Percentiles rank a stretch among this genome's conserved stretches.
These are phyloP conservation scores for Kwoniella bestiolae DNA, from an alignment of 768 basidiomycete species.

Conservation along the genomic window DNA sequence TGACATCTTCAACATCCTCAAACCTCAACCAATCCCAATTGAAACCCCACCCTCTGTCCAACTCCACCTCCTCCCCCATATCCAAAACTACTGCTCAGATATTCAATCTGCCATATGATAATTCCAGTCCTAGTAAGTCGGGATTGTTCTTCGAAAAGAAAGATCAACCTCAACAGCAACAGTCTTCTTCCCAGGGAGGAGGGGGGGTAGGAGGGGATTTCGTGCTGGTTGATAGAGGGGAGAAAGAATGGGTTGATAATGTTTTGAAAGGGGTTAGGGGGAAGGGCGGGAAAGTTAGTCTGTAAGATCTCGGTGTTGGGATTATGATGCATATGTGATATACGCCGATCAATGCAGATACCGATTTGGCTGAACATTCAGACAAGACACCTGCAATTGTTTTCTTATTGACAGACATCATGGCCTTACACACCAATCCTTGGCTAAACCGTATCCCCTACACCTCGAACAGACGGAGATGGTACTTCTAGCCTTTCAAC, in stretches of 20 bases:
- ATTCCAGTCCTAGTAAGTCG: constrained; percentile 15
- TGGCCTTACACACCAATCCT: too few species aligned
- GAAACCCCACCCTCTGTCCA: constrained; percentile 18
- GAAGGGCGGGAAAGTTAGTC: constrained; percentile 33
- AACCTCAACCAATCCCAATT: background rate
- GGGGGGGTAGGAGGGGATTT: constrained; percentile 32
- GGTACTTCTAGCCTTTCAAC: too few species aligned
- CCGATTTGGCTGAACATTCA: too few species aligned
- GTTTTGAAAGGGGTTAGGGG: constrained; percentile 44
- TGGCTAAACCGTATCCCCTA: too few species aligned
- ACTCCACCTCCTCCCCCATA: constrained; percentile 23
- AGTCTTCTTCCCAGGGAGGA: background rate
- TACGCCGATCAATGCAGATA: too few species aligned
- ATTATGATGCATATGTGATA: too few species aligned
- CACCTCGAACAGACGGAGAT: too few species aligned
- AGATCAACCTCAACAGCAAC: constrained; percentile 14
- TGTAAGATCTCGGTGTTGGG: constrained; percentile 20
- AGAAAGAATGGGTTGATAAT: constrained; percentile 49
- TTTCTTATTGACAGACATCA: too few species aligned
- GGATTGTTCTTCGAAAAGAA: constrained; percentile 41
- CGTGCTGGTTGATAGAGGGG: constrained; percentile 47
- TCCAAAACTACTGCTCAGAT: constrained; percentile 32
- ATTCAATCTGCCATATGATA: constrained; percentile 28
- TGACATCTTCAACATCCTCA: constrained; percentile 5
- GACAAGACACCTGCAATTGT: too few species aligned